Conservation (phyloP, 148 eudicot genomes). For the Talinum fruticosum region DNA sequence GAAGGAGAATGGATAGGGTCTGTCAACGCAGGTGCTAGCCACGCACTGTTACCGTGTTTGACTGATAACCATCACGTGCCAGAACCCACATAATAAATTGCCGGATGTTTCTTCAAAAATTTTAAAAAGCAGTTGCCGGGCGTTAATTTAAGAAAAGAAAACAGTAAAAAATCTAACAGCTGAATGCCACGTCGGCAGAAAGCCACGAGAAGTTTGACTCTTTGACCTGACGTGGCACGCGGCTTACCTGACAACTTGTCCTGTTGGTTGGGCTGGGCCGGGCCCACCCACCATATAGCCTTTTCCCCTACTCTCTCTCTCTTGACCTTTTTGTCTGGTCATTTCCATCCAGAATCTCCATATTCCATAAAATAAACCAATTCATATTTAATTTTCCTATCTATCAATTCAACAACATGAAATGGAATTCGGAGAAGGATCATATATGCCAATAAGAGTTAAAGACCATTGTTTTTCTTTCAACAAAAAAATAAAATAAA, state of each 20-base stretch:
- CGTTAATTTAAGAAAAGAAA: too few species aligned
- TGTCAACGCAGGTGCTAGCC: constrained; percentile 4
- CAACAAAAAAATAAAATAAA: too few species aligned
- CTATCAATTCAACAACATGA: too few species aligned
- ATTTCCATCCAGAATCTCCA: not conserved
- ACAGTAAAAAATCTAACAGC: too few species aligned
- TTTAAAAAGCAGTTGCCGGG: too few species aligned
- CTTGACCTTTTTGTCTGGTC: not conserved
- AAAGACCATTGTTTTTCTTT: too few species aligned
- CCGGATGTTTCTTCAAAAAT: not conserved
- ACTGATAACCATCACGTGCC: constrained; percentile 19
- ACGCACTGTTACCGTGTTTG: constrained; percentile 23
- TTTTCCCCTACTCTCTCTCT: not conserved
- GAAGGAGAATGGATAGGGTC: not conserved
- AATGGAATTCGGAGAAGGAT: too few species aligned
- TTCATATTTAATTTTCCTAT: not conserved
- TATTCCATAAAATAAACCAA: not conserved
- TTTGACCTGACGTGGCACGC: constrained; percentile 30
- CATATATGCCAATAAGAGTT: too few species aligned
- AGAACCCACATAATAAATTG: constrained; percentile 10
- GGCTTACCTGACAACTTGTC: not conserved
- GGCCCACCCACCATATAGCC: not conserved
- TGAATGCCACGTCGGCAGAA: constrained; percentile 19
- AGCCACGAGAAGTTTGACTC: constrained; percentile 14
- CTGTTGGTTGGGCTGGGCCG: not conserved